Base-by-base conservation (phyloP, 2,329 filamentous ascomycete genomes). In the Diaporthe sp. region DNA sequence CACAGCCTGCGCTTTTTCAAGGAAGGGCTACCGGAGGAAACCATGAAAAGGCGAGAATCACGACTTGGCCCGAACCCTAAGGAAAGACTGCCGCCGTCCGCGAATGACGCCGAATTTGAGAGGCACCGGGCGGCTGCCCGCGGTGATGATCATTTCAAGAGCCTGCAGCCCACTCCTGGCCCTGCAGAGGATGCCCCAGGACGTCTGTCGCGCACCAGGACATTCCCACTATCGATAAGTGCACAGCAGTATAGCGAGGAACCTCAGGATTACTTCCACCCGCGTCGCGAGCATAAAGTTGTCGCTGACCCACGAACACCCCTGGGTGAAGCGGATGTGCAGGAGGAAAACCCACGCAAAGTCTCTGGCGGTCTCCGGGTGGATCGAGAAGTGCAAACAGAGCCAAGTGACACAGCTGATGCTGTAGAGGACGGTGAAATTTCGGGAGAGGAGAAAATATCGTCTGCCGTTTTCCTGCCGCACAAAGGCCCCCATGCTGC, bases 401-500 rank as follows among this genome's bases (percentile, higher is more conserved):
- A 51, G 17, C 71, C 76, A 27, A 72, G 66, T 63, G 70, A 72
- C 70, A 75, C 79, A 42, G 73, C 73, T 66, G 85, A 84, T 50
- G 82, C 80, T 61, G 81, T 82, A 65, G 86, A 88, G 75, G 87
- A 90, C 59, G 86, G 84, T 25, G 89, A 91, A 53, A 89, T 91
- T 73, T 95, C 93, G 19, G 93, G 94, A 73, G 92, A 94, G 81
- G 94, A 97, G 82, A 94, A 96, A 82, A 95, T 97, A 76, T 95
- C 93, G n/a, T 96, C 94, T 42, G 94, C 94, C 32, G 88, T 95
- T 53, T 97, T 97, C 81, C 88, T 95, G 63, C 94, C 94, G 55
- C 94, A 96, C 84, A 92, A 94, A 78, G 88, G 88, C 58, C 82
- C 87, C 53, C 86, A 87, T 68, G 81, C 83, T 76, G 78, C 83